phyloP scores from a whole-genome alignment of 345 rosid species.

The Erucastrum elatum region DNA sequence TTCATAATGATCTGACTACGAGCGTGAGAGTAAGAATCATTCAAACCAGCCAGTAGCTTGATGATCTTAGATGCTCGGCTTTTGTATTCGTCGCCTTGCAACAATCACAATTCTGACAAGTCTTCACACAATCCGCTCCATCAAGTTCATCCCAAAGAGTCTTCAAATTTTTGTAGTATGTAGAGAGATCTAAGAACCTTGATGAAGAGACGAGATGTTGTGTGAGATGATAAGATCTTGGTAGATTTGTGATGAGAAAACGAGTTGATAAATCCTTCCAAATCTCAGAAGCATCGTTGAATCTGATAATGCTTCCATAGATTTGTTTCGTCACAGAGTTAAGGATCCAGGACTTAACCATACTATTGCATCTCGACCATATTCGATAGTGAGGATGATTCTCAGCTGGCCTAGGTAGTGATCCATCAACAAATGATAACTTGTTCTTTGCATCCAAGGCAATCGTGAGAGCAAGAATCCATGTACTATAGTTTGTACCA shows the following conservation, averaged over 20 bases:
- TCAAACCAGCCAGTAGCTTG: not conserved
- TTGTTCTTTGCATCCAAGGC: not conserved
- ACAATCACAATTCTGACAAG: not conserved
- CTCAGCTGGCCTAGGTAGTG: not conserved
- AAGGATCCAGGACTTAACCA: not conserved
- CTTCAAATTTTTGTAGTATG: not conserved
- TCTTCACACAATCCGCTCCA: not conserved
- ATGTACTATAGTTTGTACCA: not conserved
- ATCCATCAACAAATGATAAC: not conserved
- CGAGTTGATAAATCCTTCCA: not conserved
- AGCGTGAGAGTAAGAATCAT: not conserved
- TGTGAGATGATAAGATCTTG: not conserved
- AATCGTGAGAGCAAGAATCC: not conserved
- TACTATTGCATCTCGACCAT: not conserved
- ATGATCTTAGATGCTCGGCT: not conserved
- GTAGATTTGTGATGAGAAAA: too few relatives aligned
- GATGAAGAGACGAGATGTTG: not conserved
- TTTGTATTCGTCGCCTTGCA: not conserved
- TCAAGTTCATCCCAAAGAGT: not conserved
- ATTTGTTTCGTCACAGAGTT: not conserved
- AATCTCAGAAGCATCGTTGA: not conserved
- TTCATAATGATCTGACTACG: not conserved
- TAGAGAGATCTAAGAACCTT: not conserved
- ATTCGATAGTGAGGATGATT: not conserved
- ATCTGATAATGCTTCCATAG: not conserved